A percentile compares a stretch with the other conserved stretches of the same genome.
Evolutionary conservation across 2,329 filamentous ascomycete species (phyloP).

Genomic region (Cladophialophora immunda): DNA sequence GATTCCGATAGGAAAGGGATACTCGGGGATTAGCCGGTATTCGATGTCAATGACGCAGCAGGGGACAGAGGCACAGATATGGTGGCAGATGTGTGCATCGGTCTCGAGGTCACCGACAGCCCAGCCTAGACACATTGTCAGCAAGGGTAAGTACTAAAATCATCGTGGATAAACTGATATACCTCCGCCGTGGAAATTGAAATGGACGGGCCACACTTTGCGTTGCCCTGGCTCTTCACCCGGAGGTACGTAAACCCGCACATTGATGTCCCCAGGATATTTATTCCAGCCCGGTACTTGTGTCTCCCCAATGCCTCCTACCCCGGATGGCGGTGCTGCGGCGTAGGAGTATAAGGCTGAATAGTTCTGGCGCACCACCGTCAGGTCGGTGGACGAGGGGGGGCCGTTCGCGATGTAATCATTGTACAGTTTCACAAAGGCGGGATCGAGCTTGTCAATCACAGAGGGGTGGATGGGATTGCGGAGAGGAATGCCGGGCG

Average conservation of each 20-base stretch:
- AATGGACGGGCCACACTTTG: conserved; percentile 42
- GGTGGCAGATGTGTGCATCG: conserved; percentile 40
- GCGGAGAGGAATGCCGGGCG: conserved; percentile 22
- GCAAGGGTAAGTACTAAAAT: background rate
- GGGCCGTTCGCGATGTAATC: conserved; percentile 38
- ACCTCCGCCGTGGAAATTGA: conserved; percentile 43
- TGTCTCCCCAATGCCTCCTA: conserved; percentile 41
- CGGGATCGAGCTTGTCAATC: conserved; percentile 39
- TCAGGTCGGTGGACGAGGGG: conserved; percentile 35
- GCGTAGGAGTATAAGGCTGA: conserved; percentile 40
- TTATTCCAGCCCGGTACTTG: conserved; percentile 40
- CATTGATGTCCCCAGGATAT: conserved; percentile 40
- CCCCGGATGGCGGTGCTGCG: conserved; percentile 37
- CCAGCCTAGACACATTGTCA: conserved; percentile 34
- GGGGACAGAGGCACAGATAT: conserved; percentile 40
- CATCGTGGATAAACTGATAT: conserved; percentile 4
- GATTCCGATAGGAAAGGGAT: conserved; percentile 40
- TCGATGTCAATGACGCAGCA: conserved; percentile 42
- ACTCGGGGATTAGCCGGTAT: conserved; percentile 41
- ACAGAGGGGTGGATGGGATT: conserved; percentile 39
- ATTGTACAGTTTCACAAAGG: conserved; percentile 41
- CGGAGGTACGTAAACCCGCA: conserved; percentile 41
- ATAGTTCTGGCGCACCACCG: conserved; percentile 40
- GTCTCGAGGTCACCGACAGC: conserved; percentile 41
- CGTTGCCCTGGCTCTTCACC: conserved; percentile 39